Evolutionary conservation across 768 basidiomycete genomes (phyloP).

Genomic region (Leccinum subgranulosum): DNA sequence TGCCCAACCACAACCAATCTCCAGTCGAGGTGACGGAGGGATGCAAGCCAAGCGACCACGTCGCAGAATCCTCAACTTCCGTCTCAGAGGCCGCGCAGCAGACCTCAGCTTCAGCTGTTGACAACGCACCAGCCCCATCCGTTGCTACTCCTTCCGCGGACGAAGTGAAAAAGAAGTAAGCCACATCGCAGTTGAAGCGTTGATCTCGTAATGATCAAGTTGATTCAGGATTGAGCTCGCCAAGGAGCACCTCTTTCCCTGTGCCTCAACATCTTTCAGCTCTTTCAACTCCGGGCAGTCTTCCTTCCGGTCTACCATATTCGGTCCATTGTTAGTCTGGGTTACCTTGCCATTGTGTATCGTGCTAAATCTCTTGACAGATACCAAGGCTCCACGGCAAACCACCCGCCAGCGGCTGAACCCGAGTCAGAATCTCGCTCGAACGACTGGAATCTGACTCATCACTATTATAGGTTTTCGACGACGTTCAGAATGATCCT

Average conservation of each 20-base stretch:
- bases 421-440: slow-evolving; percentile 20
- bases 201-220: slow-evolving; percentile 1
- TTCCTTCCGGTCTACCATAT: slow-evolving; percentile 59
- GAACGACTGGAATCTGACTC: neutral
- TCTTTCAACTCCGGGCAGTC: slow-evolving; percentile 20
- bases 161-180: slow-evolving; percentile 27
- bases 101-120: slow-evolving; percentile 8
- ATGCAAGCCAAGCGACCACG: neutral
- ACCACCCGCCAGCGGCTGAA: neutral
- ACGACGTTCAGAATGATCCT: slow-evolving; percentile 47
- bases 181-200: neutral
- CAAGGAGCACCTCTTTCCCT: slow-evolving; percentile 49
- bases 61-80: neutral
- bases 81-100: slow-evolving; percentile 4
- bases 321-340: slow-evolving; percentile 57
- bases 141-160: slow-evolving; percentile 9
- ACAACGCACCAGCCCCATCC: slow-evolving; percentile 6
- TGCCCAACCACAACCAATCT: neutral
- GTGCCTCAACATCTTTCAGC: slow-evolving; percentile 20
- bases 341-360: neutral
- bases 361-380: slow-evolving; percentile 12
- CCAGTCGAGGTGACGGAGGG: slow-evolving; percentile 1
- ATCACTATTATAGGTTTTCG: slow-evolving; percentile 16
- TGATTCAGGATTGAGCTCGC: slow-evolving; percentile 38
- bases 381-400: slow-evolving; percentile 23